Percentiles rank a stretch among this genome's conserved stretches.
These are phyloP conservation scores for Penicillium subrubescens DNA, from an alignment of 495 filamentous ascomycete genomes.

Conservation along the genomic window DNA sequence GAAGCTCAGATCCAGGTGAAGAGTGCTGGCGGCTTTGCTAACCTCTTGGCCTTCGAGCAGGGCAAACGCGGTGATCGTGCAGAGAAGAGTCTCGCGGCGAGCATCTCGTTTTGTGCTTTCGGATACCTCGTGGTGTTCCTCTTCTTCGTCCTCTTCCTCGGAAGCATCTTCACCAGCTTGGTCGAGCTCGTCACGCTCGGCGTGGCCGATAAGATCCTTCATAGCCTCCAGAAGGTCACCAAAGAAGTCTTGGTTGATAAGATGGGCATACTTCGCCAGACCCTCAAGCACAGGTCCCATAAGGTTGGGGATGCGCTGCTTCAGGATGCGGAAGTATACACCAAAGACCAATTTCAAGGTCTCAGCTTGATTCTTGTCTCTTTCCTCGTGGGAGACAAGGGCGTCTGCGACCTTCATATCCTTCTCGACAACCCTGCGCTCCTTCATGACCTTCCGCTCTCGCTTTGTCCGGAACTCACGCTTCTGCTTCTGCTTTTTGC, in stretches of 20 bases:
- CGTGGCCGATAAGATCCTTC: slow-evolving; percentile 81
- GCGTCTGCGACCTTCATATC: slow-evolving; percentile 94
- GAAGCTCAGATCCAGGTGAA: slow-evolving; percentile 89
- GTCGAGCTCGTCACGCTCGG: slow-evolving; percentile 52
- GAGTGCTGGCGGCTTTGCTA: slow-evolving; percentile 59
- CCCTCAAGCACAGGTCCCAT: slow-evolving; percentile 96
- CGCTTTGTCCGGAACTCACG: slow-evolving; percentile 75
- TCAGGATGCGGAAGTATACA: slow-evolving; percentile 91
- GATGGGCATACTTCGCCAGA: slow-evolving; percentile 85
- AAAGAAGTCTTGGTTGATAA: slow-evolving; percentile 99
- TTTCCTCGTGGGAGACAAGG: slow-evolving; percentile 83
- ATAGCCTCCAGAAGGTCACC: slow-evolving; percentile 92
- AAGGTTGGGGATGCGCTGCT: slow-evolving; percentile 69
- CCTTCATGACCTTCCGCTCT: slow-evolving; percentile 71
- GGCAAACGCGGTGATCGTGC: slow-evolving; percentile 92
- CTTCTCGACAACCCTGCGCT: slow-evolving; percentile 84
- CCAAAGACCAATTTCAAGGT: slow-evolving; percentile 94
- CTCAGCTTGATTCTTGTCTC: slow-evolving; percentile 89
- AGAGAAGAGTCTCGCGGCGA: slow-evolving; percentile 86
- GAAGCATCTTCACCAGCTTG: slow-evolving; percentile 42
- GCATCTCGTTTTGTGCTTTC: slow-evolving; percentile 56
- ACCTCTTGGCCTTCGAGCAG: slow-evolving; percentile 87
- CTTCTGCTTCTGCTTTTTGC: slow-evolving; percentile 73
- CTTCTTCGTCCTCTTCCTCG: slow-evolving; percentile 40
- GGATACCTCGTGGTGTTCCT: slow-evolving; percentile 37